Evolutionary conservation across 2,329 filamentous ascomycete genomes (phyloP).

Genomic region (Daldinia eschscholtzii): DNA sequence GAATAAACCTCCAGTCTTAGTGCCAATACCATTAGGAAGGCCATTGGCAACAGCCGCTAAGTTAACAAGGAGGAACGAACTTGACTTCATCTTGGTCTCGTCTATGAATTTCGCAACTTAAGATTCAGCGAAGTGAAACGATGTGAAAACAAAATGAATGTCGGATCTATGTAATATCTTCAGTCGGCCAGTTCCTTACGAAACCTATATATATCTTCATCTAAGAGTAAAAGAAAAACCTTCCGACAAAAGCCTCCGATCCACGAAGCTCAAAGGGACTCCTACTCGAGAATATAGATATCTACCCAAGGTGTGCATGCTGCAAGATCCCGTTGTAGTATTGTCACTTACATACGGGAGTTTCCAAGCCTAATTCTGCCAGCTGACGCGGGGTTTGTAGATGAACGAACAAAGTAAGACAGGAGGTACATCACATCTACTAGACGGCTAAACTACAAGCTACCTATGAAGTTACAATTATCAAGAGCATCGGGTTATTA

Average conservation of each 20-base stretch:
- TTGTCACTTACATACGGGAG: not conserved
- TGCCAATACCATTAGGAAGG: not conserved
- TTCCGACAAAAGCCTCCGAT: not conserved
- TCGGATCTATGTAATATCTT: not conserved
- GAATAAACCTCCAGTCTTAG: conserved; percentile 11
- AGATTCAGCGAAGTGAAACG: not conserved
- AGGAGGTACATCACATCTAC: not conserved
- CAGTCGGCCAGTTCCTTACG: not conserved
- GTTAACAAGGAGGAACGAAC: not conserved
- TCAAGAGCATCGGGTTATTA: not conserved
- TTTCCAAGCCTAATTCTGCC: not conserved
- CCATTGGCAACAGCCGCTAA: not conserved
- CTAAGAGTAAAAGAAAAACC: not conserved
- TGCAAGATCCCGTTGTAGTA: conserved; percentile 1
- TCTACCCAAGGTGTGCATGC: not conserved
- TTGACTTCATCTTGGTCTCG: not conserved
- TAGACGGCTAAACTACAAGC: not conserved
- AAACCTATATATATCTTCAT: not conserved
- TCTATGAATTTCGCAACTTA: not conserved
- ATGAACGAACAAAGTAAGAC: not conserved
- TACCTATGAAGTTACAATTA: not conserved
- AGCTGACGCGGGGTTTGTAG: not conserved
- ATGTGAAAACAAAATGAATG: not conserved
- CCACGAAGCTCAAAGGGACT: not conserved
- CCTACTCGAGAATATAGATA: not conserved